Base-by-base conservation (phyloP, 352 stramenopile genomes). In the Phytophthora agathidicida region DNA sequence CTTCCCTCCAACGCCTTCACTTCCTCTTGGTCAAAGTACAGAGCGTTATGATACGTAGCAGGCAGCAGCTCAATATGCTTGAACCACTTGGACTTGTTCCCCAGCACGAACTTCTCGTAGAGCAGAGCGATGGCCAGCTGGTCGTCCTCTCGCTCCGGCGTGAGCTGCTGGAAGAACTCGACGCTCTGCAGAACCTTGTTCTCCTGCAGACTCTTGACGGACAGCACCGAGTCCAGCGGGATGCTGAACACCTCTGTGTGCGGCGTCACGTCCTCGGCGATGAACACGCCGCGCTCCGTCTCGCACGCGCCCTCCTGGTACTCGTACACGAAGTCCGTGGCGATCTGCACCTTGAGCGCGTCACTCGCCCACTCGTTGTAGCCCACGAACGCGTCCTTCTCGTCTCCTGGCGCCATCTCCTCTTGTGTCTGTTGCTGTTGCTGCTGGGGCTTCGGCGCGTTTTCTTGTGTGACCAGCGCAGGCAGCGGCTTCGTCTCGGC, bases 311-410 rank as follows among this genome's bases (percentile, higher is more conserved):
- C 60, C 10, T 62, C 52, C 42, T 71, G 62, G 19, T 68, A 67
- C 67, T 94, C 85, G 69, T 94, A 94, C 39, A 94, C 85, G 60
- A 94, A 94, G 71, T 92, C 85, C 7, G 80, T 91, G 31, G 66
- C 73, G 23, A 92, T 68, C 33, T 63, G 52, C 50, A 92, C 81
- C 35, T 78, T 64, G 26, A 93, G 76, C 39, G 50, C 31, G 37
- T 69, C 54, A 10, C 53, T 41, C 2, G 84, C 84, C 84, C 84
- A 93, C 67, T 89, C 82, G 49, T 93, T 88, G 61, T 88, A 94
- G 31, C 84, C 82, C n/a, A 92, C 63, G 36, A 86, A 84, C 16
- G 51, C 68, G 45, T 75, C 66, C 22, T 71, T 57, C 20, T 67
- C 56, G 32, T 68, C 44, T n/a, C 35, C 43, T 32, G 36, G 56